Evolutionary conservation across 2,329 filamentous ascomycete species (phyloP), one percentile per base, ranked within the genome.

Genomic region (Aureobasidium subglaciale): DNA sequence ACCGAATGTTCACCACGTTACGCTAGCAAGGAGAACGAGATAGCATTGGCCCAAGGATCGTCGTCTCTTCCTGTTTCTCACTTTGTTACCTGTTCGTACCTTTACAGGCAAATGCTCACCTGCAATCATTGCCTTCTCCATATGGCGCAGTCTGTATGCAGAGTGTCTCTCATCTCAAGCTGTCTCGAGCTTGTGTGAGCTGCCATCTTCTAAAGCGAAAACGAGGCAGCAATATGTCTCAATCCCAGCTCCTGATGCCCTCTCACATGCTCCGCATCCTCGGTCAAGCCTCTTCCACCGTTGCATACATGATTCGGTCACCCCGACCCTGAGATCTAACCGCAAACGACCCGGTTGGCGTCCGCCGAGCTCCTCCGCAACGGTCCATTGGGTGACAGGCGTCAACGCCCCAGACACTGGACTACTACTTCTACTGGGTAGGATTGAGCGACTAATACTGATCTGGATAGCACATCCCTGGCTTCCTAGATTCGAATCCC

Each of bases 331-430:
- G n/a, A 52, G 18, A 38, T 52, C 25, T 40, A 40, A n/a, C 34
- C 35, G 24, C 16, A 40, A 52, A 40, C 46, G 24, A 30, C n/a
- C 18, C 48, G 37, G 25, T 40, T 40, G 34, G 15, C 35, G 13
- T n/a, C 35, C 37, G 25, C 48, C 48, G 48, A 52, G 48, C 48
- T 52, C 34, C 22, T 52, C 48, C 48, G 48, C 10, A 29, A 24
- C 13, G 9, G 7, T 30, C 30, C 16, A 25, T 32, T 30, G 25
- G 10, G 40, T 18, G 24, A 18, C 48, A 52, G 34, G 30, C 48
- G 48, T 40, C 40, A 10, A 10, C 2, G 16, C 35, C 48, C 24
- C 25, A 40, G 48, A 52, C 8, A 18, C 10, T 16, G 30, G 10
- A 30, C 11, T 16, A 6, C 22, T 22, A 34, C 20, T 48, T 34